Evolutionary conservation across 768 basidiomycete species (phyloP), one percentile per base, ranked within the genome.

Genomic region (Tephrocybe sp.): DNA sequence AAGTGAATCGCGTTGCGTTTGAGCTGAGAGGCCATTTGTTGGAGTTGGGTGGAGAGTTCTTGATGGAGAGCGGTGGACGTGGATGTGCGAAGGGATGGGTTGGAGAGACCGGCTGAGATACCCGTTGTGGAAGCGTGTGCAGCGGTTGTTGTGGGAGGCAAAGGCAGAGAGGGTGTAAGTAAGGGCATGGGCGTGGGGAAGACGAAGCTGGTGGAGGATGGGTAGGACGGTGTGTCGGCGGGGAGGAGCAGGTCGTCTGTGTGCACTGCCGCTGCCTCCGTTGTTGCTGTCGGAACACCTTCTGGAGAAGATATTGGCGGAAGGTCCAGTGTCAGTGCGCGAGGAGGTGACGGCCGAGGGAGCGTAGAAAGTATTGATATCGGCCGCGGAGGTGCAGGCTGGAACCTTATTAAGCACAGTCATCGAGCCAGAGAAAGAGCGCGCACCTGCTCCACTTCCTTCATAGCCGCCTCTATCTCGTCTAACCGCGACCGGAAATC

Each of bases 11-110:
- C 86, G 58, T 96, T 96, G 20, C 81, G 76, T 60, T 89, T 90
- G 44, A 98, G 82, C 63, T 93, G 92, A 9, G 83, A 74, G 0
- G 93, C 92, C 95, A 98, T 98, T 50, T 82, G 67, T 0, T 84
- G 85, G 21, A 95, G 80, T 60, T 91, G 86, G 8, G 74, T 73
- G 0, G 88, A 78, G 41, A 95, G 80, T 20, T 89, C 81, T 45
- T 90, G 80, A 21, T 95, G 93, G 2, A 88, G 69, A 0, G 77
- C 74, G 30, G 66, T 77, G n/a, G 86, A 80, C 53, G 81, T 78
- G 59, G 81, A 77, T 20, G 79, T 67, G 59, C 75, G 44, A 15
- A 45, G 36, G 6, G 38, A 71, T 3, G 48, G 4, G 65, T 57
- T 18, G 69, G 60, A 15, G 68, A 69, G 28, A 69, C 28, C 28